Percentiles rank a stretch among this genome's conserved stretches.
phyloP scores from a whole-genome alignment of 352 stramenopile genomes.

The Pythium insidiosum region DNA sequence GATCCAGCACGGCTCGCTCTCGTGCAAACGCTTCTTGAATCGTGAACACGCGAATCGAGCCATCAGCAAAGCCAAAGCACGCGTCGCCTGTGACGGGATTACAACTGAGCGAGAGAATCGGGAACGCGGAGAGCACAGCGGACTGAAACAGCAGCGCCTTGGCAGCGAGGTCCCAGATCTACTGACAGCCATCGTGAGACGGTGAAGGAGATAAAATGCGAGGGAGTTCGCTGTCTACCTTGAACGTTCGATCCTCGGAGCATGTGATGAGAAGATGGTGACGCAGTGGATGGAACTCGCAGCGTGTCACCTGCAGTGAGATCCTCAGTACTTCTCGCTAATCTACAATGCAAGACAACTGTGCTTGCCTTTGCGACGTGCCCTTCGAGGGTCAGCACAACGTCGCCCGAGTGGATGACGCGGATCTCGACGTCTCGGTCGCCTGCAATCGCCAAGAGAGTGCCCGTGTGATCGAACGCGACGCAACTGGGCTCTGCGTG shows the following conservation, averaged over 20 bases:
- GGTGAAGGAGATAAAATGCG: neutral
- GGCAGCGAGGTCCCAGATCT: slow-evolving; percentile 74
- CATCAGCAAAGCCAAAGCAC: slow-evolving; percentile 64
- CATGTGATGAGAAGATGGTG: slow-evolving; percentile 61
- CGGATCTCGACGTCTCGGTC: slow-evolving; percentile 48
- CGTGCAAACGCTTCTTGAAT: slow-evolving; percentile 43
- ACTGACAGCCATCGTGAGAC: neutral
- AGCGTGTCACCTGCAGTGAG: slow-evolving; percentile 45
- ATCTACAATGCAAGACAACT: neutral
- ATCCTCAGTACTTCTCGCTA: neutral
- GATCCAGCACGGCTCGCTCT: slow-evolving; percentile 34
- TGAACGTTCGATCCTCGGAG: slow-evolving; percentile 82
- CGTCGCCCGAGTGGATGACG: slow-evolving; percentile 34
- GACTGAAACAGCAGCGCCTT: slow-evolving; percentile 69
- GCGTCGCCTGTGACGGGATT: slow-evolving; percentile 60
- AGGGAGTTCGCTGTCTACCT: slow-evolving; percentile 21
- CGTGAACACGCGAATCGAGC: slow-evolving; percentile 49
- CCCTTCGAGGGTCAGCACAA: slow-evolving; percentile 62
- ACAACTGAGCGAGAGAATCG: slow-evolving; percentile 54
- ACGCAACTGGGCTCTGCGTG: slow-evolving; percentile 31
- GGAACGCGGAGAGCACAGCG: slow-evolving; percentile 60
- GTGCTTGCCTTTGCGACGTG: slow-evolving; percentile 43
- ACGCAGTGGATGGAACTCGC: slow-evolving; percentile 63
- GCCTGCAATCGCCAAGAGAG: slow-evolving; percentile 43
- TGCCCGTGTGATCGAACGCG: slow-evolving; percentile 57